Evolutionary conservation across 2,329 filamentous ascomycete genomes (phyloP).

Genomic region (Alternaria postmessia): DNA sequence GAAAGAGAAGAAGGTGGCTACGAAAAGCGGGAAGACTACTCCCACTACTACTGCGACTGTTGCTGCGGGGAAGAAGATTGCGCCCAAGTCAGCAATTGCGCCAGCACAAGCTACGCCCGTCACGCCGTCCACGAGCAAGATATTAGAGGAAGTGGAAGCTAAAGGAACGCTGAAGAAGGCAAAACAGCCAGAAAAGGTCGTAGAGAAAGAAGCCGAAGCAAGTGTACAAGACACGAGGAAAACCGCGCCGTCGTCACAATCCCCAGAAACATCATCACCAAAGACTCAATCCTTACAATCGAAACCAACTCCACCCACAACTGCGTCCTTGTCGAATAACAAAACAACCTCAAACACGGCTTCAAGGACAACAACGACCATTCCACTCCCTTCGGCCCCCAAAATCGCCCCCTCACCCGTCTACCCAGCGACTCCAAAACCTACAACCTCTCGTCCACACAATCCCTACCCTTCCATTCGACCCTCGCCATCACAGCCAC

Average conservation of each 20-base stretch:
- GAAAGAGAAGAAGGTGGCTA: slow-evolving; percentile 23
- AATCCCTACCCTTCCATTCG: slow-evolving; percentile 11
- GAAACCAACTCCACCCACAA: neutral
- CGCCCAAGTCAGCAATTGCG: slow-evolving; percentile 14
- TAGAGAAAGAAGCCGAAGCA: neutral
- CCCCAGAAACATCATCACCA: neutral
- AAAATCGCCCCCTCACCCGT: slow-evolving; percentile 21
- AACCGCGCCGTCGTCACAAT: neutral
- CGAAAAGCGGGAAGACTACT: slow-evolving; percentile 20
- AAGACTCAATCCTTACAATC: slow-evolving; percentile 23
- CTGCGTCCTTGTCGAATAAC: neutral
- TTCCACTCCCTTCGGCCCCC: slow-evolving; percentile 35
- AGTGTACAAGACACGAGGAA: neutral
- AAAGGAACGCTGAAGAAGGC: slow-evolving; percentile 31
- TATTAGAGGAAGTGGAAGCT: slow-evolving; percentile 39
- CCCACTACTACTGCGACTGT: neutral
- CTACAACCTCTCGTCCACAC: neutral
- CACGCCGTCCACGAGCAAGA: slow-evolving; percentile 39
- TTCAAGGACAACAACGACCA: slow-evolving; percentile 26
- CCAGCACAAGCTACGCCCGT: slow-evolving; percentile 35
- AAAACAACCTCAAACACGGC: neutral
- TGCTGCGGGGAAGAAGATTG: slow-evolving; percentile 19
- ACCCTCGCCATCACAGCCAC: neutral
- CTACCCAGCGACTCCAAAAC: slow-evolving; percentile 6
- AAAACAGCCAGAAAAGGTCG: neutral